Evolutionary conservation across 805 yeast genomes (phyloP).

Genomic region (Candida schatavii): DNA sequence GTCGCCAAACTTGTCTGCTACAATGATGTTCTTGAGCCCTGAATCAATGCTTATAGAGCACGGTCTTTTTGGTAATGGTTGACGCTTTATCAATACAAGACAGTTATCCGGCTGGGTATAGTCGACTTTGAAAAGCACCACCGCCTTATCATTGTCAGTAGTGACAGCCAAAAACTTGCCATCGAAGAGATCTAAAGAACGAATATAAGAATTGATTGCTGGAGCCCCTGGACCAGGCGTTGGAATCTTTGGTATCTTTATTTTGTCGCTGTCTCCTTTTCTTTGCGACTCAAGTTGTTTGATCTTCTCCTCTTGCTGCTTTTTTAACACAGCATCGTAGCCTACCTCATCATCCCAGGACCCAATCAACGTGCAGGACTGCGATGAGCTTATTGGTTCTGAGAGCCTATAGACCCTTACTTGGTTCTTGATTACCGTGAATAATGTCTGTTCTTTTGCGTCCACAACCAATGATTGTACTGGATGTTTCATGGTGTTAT

Average conservation of each 20-base stretch:
- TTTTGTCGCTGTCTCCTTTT: slow-evolving; percentile 22
- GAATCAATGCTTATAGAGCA: slow-evolving; percentile 65
- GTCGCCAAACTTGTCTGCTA: slow-evolving; percentile 97
- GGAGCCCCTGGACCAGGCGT: slow-evolving; percentile 70
- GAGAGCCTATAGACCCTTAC: slow-evolving; percentile 45
- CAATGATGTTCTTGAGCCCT: slow-evolving; percentile 50
- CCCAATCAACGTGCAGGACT: slow-evolving; percentile 44
- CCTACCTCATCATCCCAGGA: slow-evolving; percentile 63
- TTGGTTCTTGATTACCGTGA: slow-evolving; percentile 56
- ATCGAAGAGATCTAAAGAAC: slow-evolving; percentile 55
- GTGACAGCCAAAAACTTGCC: slow-evolving; percentile 58
- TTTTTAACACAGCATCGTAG: slow-evolving; percentile 42
- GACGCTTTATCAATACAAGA: slow-evolving; percentile 59
- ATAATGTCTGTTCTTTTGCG: slow-evolving; percentile 45
- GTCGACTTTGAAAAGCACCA: slow-evolving; percentile 54
- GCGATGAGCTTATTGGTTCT: background rate
- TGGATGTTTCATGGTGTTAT: slow-evolving; percentile 60
- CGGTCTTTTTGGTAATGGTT: slow-evolving; percentile 89
- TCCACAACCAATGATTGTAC: slow-evolving; percentile 56
- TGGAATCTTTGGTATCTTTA: slow-evolving; percentile 51
- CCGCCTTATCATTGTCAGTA: slow-evolving; percentile 83
- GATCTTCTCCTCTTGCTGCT: slow-evolving; percentile 38
- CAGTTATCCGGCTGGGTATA: slow-evolving; percentile 32
- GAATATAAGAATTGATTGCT: slow-evolving; percentile 61
- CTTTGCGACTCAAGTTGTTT: slow-evolving; percentile 20